Base-by-base conservation (phyloP, 2,329 filamentous ascomycete species). In the Sclerotinia nivalis region DNA sequence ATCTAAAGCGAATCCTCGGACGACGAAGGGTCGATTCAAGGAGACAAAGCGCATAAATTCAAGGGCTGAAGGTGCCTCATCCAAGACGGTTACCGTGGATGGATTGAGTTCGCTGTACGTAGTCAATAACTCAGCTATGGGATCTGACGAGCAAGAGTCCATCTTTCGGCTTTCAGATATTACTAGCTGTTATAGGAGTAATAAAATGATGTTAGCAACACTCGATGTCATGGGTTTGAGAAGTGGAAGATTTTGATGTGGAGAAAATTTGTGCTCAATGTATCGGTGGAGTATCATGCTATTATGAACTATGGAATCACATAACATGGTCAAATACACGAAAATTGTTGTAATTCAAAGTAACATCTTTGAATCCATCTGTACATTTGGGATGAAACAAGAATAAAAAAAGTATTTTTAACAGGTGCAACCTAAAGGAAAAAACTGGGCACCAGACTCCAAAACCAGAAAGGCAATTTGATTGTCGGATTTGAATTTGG, bases 31-130 rank as follows among this genome's bases (percentile, higher is more conserved):
- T 1, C 88, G 86, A 77, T 95, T 96, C 49, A 83, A 84, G 22
- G 90, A 85, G 28, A 94, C 91, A 79, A 88, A 90, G 75, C 91
- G 87, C 88, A 93, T 91, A 78, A 95, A 95, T 76, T 94, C 90
- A 8, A 96, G 84, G 0, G 92, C 86, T 40, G 89, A 91, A 5
- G 92, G 92, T 62, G 90, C 87, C 55, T 86, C 82, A 20, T 82
- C 56, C 3, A 93, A 83, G 74, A 89, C 87, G 59, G 91, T 86
- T 69, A 93, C 83, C 22, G 76, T 75, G 31, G 81, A 78, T 69
- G 84, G 79, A 77, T 95, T 95, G 68, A 94, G 85, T 74, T 93
- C 91, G 76, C 91, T 87, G 80, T 92, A 94, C n/a, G 84, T 87
- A 15, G 82, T 84, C 72, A 95, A 86, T 31, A 93, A 84, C 70